These are phyloP conservation scores for Penicillium riverlandense DNA, from an alignment of 495 filamentous ascomycete species.

Conservation along the genomic window DNA sequence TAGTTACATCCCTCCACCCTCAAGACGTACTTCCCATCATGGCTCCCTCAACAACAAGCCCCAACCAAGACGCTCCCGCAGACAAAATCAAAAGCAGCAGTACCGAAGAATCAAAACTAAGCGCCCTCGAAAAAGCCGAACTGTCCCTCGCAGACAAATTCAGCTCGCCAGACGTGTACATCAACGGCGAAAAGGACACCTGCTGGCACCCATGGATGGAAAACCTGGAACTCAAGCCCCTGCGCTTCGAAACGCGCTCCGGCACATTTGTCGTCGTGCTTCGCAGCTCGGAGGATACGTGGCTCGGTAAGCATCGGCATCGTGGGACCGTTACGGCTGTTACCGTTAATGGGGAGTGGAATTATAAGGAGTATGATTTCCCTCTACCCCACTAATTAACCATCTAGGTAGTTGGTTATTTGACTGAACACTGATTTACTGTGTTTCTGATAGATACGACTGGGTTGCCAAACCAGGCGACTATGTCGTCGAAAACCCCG, in stretches of 20 bases:
- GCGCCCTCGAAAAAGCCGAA: not conserved
- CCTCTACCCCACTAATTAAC: not conserved
- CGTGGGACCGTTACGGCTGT: not conserved
- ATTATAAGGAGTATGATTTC: not conserved
- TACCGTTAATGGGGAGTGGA: not conserved
- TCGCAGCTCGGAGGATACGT: not conserved
- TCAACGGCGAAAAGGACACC: not conserved
- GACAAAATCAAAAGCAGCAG: too few species aligned
- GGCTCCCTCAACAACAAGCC: too few species aligned
- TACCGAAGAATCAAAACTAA: not conserved
- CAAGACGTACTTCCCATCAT: too few species aligned
- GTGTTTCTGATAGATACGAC: not conserved
- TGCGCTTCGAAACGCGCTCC: conserved; percentile 1
- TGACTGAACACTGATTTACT: too few species aligned
- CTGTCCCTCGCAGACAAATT: not conserved
- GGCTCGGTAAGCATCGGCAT: conserved; percentile 1
- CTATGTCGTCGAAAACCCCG: not conserved
- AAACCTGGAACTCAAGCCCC: not conserved
- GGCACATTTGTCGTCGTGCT: not conserved
- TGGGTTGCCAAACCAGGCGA: not conserved
- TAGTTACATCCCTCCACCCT: too few species aligned
- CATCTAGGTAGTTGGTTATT: too few species aligned
- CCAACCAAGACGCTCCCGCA: too few species aligned
- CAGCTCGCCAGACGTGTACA: conserved; percentile 1
- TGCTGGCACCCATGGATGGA: not conserved